phyloP scores from a whole-genome alignment of 2,329 filamentous ascomycete genomes.

The Talaromyces sp. region DNA sequence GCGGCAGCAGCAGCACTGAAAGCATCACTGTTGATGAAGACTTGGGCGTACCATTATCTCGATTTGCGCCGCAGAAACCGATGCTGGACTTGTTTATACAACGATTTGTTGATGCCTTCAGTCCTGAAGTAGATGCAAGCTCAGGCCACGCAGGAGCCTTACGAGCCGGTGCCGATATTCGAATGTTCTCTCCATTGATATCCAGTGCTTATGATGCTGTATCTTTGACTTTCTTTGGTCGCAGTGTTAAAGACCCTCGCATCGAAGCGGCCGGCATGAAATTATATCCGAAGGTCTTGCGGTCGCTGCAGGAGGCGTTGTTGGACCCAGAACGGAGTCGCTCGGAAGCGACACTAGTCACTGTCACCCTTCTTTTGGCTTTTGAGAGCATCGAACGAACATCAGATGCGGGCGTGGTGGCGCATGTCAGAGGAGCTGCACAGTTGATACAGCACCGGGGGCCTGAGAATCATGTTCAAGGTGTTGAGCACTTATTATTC shows the following conservation, averaged over 20 bases:
- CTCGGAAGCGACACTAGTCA: conserved; percentile 35
- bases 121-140: conserved; percentile 32
- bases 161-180: conserved; percentile 33
- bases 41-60: conserved; percentile 14
- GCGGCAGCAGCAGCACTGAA: conserved; percentile 15
- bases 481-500: conserved; percentile 36
- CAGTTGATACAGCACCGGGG: conserved; percentile 36
- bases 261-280: conserved; percentile 31
- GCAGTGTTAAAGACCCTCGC: conserved; percentile 29
- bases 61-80: conserved; percentile 17
- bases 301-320: conserved; percentile 34
- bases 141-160: conserved; percentile 33
- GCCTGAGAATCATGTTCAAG: conserved; percentile 36
- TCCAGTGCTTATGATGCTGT: conserved; percentile 35
- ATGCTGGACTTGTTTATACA: conserved; percentile 34
- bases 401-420: conserved; percentile 26
- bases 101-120: conserved; percentile 38
- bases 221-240: conserved; percentile 36
- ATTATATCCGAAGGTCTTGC: conserved; percentile 32
- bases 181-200: conserved; percentile 38
- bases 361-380: conserved; percentile 34
- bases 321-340: conserved; percentile 32
- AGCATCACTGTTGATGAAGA: conserved; percentile 14
- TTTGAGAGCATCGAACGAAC: conserved; percentile 39
- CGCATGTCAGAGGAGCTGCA: conserved; percentile 33